Percentiles rank a stretch among this genome's conserved stretches.
Evolutionary conservation across 1,284 basidiomycete genomes (phyloP).

Genomic region (Sporisorium graminicola): DNA sequence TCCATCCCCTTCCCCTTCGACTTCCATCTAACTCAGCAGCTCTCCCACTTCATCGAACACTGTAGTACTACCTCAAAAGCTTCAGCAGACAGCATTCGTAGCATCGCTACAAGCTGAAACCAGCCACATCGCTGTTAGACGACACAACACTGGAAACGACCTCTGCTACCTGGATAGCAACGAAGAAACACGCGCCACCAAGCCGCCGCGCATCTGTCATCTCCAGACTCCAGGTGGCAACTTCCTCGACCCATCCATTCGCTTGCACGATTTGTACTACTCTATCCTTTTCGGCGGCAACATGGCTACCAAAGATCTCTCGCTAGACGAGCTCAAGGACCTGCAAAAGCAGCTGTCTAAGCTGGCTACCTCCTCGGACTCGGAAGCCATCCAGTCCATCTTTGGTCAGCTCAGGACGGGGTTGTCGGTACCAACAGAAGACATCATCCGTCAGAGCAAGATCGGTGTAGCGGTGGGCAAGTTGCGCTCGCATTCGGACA

Average conservation of each 20-base stretch:
- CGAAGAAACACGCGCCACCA: slow-evolving; percentile 7
- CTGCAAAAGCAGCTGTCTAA: slow-evolving; percentile 59
- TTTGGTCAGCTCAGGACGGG: slow-evolving; percentile 82
- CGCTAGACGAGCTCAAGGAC: slow-evolving; percentile 55
- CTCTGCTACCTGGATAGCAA: neutral
- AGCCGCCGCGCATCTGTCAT: too few species aligned
- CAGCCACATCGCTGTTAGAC: neutral
- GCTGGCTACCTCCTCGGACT: slow-evolving; percentile 34
- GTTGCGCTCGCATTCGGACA: slow-evolving; percentile 80
- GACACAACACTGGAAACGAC: too few species aligned
- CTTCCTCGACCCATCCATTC: neutral
- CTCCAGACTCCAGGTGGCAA: neutral
- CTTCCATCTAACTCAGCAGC: slow-evolving; percentile 6
- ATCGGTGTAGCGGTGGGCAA: slow-evolving; percentile 93
- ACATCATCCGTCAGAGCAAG: slow-evolving; percentile 78
- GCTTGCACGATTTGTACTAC: neutral
- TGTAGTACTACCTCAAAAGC: neutral
- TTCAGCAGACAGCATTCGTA: neutral
- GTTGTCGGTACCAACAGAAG: slow-evolving; percentile 82
- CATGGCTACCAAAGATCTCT: slow-evolving; percentile 34
- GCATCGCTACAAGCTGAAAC: neutral
- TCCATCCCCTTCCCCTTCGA: neutral
- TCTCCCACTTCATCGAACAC: neutral
- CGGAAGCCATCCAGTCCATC: slow-evolving; percentile 80
- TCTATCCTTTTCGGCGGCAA: neutral